Conservation (phyloP, 2,329 filamentous ascomycete species). For the Trichoderma polysporum region DNA sequence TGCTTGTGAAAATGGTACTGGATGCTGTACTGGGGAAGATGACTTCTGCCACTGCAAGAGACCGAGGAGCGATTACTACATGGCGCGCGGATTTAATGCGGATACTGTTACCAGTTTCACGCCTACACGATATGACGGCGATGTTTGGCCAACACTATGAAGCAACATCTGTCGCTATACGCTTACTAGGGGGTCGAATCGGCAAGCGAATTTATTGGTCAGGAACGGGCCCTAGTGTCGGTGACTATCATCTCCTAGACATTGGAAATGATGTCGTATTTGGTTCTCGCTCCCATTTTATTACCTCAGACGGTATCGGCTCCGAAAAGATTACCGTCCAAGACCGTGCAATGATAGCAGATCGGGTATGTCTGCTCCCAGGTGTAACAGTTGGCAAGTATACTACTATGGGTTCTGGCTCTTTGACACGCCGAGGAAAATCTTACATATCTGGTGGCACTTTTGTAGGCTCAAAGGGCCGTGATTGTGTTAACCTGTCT, state of each 20-base stretch:
- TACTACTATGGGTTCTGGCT: conserved; percentile 54
- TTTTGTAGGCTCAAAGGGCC: conserved; percentile 53
- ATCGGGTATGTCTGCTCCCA: conserved; percentile 53
- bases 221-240: conserved; percentile 52
- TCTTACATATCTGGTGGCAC: conserved; percentile 46
- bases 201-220: conserved; percentile 58
- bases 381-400: conserved; percentile 49
- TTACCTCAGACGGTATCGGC: conserved; percentile 53
- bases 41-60: conserved; percentile 32
- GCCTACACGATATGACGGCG: conserved; percentile 48
- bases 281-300: conserved; percentile 53
- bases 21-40: conserved; percentile 42
- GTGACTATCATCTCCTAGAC: conserved; percentile 55
- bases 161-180: conserved; percentile 50
- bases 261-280: conserved; percentile 61
- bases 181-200: conserved; percentile 52
- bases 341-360: conserved; percentile 56
- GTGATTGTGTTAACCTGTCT: conserved; percentile 48
- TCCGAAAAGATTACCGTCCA: conserved; percentile 48
- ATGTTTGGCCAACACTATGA: conserved; percentile 58
- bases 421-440: conserved; percentile 47
- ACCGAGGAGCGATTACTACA: conserved; percentile 38
- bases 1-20: conserved; percentile 42
- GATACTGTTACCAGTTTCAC: conserved; percentile 43
- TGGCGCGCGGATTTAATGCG: conserved; percentile 48